These are phyloP conservation scores for Entomophthora muscae DNA, from an alignment of 371 early-diverging fungal species.

Conservation along the genomic window DNA sequence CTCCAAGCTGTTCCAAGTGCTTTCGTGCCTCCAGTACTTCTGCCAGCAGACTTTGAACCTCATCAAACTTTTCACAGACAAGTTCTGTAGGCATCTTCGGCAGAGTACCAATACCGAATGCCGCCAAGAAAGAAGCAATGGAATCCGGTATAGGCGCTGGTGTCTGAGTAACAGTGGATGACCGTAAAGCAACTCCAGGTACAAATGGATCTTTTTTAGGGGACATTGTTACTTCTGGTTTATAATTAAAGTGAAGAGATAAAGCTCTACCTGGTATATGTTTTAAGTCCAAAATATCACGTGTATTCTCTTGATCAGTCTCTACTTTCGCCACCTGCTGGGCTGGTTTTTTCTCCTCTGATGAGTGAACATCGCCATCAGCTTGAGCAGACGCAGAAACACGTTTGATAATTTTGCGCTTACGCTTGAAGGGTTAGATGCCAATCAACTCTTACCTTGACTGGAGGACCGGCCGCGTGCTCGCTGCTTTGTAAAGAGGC, in stretches of 20 bases:
- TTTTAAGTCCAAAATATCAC: too few species aligned
- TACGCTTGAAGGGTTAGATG: neutral
- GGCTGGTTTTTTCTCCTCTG: neutral
- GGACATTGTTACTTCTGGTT: too few species aligned
- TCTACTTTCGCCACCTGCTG: too few species aligned
- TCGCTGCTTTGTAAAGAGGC: neutral
- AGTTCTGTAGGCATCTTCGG: conserved; percentile 6
- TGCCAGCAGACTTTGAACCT: neutral
- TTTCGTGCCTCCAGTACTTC: neutral
- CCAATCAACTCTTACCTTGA: neutral
- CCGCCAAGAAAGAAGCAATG: neutral
- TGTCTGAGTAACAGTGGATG: neutral
- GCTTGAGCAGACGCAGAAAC: neutral
- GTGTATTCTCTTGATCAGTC: too few species aligned
- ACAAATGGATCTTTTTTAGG: neutral
- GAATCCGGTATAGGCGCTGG: neutral
- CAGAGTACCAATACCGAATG: neutral
- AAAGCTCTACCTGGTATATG: too few species aligned
- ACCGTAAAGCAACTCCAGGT: neutral
- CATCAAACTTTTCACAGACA: neutral
- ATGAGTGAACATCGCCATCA: neutral
- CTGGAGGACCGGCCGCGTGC: neutral
- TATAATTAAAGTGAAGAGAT: too few species aligned
- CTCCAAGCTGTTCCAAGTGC: neutral
- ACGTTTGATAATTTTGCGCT: neutral